Conservation (phyloP, 225 moss, liverwort and hornwort species). For the Takakia lepidozioides region DNA sequence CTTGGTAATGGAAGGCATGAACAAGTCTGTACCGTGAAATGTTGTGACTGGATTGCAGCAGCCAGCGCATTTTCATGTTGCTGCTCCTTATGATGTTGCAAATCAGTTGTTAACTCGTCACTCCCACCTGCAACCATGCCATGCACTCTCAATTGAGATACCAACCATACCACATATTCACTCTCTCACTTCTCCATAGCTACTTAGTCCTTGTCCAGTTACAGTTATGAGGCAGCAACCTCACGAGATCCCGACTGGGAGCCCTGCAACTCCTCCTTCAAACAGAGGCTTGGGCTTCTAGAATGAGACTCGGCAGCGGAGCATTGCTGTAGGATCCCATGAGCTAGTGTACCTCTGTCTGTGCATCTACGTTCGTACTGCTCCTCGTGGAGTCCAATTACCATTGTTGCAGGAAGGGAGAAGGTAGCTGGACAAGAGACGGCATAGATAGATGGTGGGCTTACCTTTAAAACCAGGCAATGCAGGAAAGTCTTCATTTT, state of each 20-base stretch:
- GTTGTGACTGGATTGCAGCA: slow-evolving; percentile 79
- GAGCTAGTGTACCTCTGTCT: no score
- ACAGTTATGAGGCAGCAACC: no score
- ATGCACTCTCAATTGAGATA: slow-evolving; percentile 1
- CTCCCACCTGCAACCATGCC: slow-evolving; percentile 54
- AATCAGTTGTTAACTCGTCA: slow-evolving; percentile 63
- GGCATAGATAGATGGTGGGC: slow-evolving; percentile 33
- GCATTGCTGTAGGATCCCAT: slow-evolving; percentile 11
- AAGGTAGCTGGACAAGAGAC: slow-evolving; percentile 7
- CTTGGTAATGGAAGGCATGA: slow-evolving; percentile 3
- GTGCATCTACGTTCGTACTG: no score
- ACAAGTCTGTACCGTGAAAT: slow-evolving; percentile 67
- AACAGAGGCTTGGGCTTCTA: no score
- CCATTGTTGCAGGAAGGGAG: neutral
- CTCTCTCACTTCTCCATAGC: no score
- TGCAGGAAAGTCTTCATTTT: slow-evolving; percentile 98
- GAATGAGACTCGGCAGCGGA: neutral
- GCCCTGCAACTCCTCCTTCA: no score
- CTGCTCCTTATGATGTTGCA: slow-evolving; percentile 90
- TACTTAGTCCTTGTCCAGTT: no score
- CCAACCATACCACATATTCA: no score
- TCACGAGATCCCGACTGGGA: no score
- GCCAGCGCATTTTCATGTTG: slow-evolving; percentile 70
- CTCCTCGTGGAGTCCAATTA: no score
- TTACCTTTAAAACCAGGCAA: slow-evolving; percentile 97